Evolutionary conservation across 2,329 filamentous ascomycete species (phyloP).

Genomic region (Alternaria infectoria): DNA sequence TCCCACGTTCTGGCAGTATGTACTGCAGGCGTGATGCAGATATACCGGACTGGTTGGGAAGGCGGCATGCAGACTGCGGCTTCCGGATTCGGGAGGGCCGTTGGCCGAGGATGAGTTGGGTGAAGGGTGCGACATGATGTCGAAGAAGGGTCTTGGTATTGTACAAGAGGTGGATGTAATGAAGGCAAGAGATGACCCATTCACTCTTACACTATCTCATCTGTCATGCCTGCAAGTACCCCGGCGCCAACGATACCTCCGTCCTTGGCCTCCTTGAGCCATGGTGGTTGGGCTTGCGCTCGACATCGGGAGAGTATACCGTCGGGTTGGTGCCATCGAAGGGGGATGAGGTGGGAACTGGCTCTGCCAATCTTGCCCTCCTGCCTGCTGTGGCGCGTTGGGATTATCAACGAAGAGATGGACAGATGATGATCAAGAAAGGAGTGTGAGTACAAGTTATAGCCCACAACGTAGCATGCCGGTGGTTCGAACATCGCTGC

Average conservation of each 20-base stretch:
- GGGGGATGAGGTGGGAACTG: not conserved
- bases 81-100: not conserved
- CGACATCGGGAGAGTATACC: not conserved
- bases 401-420: not conserved
- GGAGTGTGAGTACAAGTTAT: constrained; percentile 20
- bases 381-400: not conserved
- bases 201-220: constrained; percentile 27
- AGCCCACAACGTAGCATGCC: too few species aligned
- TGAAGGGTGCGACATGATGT: not conserved
- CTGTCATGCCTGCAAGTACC: constrained; percentile 57
- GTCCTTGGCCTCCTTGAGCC: constrained; percentile 57
- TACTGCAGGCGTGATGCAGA: not conserved
- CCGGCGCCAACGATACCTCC: constrained; percentile 62
- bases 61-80: not conserved
- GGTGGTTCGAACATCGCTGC: too few species aligned
- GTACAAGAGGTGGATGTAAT: constrained; percentile 21
- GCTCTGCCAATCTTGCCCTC: not conserved
- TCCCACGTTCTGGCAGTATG: not conserved
- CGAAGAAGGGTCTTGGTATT: not conserved
- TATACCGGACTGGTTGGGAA: not conserved
- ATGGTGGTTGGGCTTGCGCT: not conserved
- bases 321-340: not conserved
- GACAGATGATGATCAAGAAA: not conserved
- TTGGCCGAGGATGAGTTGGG: not conserved
- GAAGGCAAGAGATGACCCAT: constrained; percentile 8